Conservation (phyloP, 805 yeast species). For the Yarrowia sp. region DNA sequence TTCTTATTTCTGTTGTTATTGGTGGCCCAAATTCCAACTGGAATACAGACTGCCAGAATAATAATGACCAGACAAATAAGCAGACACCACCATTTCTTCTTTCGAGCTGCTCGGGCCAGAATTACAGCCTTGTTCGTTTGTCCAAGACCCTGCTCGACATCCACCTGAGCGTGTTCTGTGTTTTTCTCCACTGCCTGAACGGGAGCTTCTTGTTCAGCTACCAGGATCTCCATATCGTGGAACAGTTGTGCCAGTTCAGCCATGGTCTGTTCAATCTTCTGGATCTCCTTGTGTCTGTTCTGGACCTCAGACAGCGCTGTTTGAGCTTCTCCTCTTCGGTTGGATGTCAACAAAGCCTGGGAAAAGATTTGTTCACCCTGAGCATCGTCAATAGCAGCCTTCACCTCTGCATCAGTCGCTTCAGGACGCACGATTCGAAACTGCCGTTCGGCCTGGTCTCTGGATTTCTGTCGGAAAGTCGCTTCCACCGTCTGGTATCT, state of each 20-base stretch:
- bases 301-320: neutral
- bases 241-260: neutral
- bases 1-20: neutral
- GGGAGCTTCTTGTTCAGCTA: slow-evolving; percentile 1
- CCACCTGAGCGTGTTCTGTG: neutral
- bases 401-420: neutral
- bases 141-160: slow-evolving; percentile 1
- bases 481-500: neutral
- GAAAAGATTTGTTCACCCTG: slow-evolving; percentile 2
- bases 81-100: slow-evolving; percentile 4
- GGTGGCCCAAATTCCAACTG: neutral
- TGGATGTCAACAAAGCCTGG: neutral
- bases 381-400: neutral
- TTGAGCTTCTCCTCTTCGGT: neutral
- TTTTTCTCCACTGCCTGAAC: neutral
- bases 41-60: neutral
- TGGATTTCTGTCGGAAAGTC: neutral
- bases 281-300: neutral
- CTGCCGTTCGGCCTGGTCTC: neutral
- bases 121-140: neutral
- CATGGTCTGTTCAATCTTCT: slow-evolving; percentile 3
- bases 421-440: neutral
- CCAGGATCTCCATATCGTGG: slow-evolving; percentile 2
- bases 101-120: neutral
- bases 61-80: neutral